Evolutionary conservation across 164 flowering plant species (phyloP), one percentile per base, ranked within the genome.

Genomic region (Vitis riparia): DNA sequence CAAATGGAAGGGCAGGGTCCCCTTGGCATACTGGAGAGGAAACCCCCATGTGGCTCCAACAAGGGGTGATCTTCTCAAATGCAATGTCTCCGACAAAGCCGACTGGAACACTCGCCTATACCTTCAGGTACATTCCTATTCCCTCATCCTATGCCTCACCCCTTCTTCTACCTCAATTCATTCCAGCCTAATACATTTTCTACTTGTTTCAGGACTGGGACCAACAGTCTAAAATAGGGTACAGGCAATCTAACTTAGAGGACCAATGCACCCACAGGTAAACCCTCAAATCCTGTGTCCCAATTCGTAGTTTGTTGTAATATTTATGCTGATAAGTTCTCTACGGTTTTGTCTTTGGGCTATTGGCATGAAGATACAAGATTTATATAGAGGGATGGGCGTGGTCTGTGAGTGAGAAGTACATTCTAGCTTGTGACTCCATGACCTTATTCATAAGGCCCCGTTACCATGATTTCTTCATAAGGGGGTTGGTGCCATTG

Each of bases 351-450:
- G 23, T 23, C 23, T 23, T 23, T 32, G 44, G 44, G 44, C 6
- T 32, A 32, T 11, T 29, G 4, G n/a, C 16, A 16, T 55, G 19
- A 55, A 90, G 92, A 68, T 89, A 87, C 53, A 87, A 89, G 78
- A 85, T 89, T 10, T 89, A 87, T 29, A 74, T 82, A 1, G 96
- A 91, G 82, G 96, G 93, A 67, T 58, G 56, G 12, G 83, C 89
- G 16, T 91, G 96, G 96, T 87, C 96, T 2, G 93, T 91, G 2
- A 89, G 96, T 53, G 76, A 83, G 71, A 90, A 90, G 37, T 90
- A 88, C 50, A 90, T 90, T 19, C 65, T 88, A 53, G 92, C 91
- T 3, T 89, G 96, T 30, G 84, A 91, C 64, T 82, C 90, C 16
- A 77, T 82, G 74, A 72, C 84, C 15, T 70, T 91, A 67, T 1